phyloP scores from a whole-genome alignment of 345 rosid species.

The Gossypium thurberi region DNA sequence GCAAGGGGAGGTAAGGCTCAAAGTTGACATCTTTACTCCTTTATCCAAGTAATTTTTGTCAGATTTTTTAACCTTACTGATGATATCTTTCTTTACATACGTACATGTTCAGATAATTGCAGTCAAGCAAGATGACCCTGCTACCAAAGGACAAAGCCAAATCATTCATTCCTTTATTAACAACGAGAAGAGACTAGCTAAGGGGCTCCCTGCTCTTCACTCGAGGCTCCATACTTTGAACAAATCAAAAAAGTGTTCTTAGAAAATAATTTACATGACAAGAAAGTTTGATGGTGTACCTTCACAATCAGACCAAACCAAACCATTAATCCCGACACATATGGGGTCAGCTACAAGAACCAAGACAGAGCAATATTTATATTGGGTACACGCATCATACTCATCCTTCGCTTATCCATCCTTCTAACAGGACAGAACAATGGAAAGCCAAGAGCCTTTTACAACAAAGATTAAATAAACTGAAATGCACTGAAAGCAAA shows the following conservation, averaged over 20 bases:
- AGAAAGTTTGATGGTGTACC: not conserved
- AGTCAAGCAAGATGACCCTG: not conserved
- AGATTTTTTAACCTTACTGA: not conserved
- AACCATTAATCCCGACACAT: not conserved
- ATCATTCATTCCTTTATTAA: constrained; percentile 23
- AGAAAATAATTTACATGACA: not conserved
- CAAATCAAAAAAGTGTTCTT: not conserved
- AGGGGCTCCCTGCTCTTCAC: constrained; percentile 48
- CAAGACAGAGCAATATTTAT: not conserved
- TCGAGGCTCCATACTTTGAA: constrained; percentile 41
- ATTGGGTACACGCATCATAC: not conserved
- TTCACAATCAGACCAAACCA: not conserved
- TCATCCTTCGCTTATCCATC: not conserved
- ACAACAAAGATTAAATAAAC: not conserved
- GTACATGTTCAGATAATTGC: not conserved
- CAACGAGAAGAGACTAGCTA: constrained; percentile 63
- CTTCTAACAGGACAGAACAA: not conserved
- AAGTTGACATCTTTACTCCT: constrained; percentile 44
- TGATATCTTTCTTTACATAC: not conserved
- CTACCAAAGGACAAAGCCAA: not conserved
- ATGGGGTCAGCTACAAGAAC: not conserved
- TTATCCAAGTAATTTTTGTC: constrained; percentile 10
- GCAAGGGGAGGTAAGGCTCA: constrained; percentile 35
- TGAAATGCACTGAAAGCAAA: not conserved
- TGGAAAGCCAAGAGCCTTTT: not conserved